Base-by-base conservation (phyloP, 805 yeast genomes). In the Teunomyces cretensis region DNA sequence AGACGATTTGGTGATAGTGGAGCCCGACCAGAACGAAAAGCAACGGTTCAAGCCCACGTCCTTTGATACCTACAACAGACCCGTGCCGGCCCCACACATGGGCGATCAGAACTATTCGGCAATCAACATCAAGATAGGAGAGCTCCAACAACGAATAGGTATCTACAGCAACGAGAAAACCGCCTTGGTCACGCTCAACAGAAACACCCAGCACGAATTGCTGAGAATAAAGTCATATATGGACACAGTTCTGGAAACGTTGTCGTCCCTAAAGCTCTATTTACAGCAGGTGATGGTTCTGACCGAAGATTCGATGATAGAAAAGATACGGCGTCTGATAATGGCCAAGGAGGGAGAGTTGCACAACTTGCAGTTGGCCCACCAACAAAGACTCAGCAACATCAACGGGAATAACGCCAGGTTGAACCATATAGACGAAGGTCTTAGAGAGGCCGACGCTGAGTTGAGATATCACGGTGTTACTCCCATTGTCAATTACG, bases 1-100 rank as follows among this genome's bases (percentile, higher is more conserved):
- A 11, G 54, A 51, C 13, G 55, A 51, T 22, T 24, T 51, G 12
- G 40, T 47, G 14, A 50, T 46, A 8, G 24, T 51, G 17, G 55
- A 49, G 16, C 38, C 38, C 6, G 15, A 35, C 28, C 38, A 35
- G 16, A 12, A 11, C 7, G 28, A 35, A 13, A 42, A 45, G 16
- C 33, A 35, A 24, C 42, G 43, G 6, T 51, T 51, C 46, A 51
- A 51, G 27, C 49, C 49, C 6, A 46, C 51, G 1, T 39, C 51
- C 2, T 51, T 51, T 17, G 45, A 43, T 4, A n/a, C 33, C 9
- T 45, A 17, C 41, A 47, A 50, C 22, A 31, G 28, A 12, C 52
- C 54, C 1, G 46, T 47, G 2, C 46, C 47, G 1, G 50, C 42
- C 2, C 33, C 44, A 16, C 49, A 49, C 32, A 42, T 47, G 26